Evolutionary conservation across 139 green algal genomes (phyloP).

Genomic region (Closterium sp.): DNA sequence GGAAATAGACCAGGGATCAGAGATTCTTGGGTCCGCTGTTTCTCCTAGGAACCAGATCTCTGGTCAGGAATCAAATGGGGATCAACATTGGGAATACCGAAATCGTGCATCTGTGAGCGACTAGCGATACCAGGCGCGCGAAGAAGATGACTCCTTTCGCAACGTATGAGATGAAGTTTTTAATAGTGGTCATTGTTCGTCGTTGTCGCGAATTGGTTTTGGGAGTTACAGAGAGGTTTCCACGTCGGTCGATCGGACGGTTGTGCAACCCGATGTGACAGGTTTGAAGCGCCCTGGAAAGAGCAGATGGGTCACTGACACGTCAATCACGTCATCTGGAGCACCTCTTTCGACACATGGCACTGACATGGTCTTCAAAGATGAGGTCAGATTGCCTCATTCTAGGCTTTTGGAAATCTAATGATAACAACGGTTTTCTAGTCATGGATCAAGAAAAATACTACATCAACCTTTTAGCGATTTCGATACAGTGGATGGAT

Average conservation of each 20-base stretch:
- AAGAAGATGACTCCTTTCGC: background rate
- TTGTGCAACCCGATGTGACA: background rate
- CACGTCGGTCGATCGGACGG: background rate
- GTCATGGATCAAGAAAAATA: no score
- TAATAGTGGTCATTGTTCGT: background rate
- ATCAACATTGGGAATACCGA: background rate
- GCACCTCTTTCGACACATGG: background rate
- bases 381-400: background rate
- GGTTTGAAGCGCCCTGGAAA: background rate
- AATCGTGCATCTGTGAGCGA: background rate
- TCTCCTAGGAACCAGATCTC: background rate
- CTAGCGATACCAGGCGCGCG: background rate
- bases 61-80: background rate
- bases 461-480: no score
- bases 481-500: no score
- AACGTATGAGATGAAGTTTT: background rate
- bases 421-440: no score
- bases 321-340: background rate
- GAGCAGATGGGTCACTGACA: background rate
- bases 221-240: background rate
- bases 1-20: background rate
- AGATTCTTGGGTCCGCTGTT: background rate
- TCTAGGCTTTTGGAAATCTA: no score
- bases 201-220: background rate
- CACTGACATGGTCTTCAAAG: background rate